A percentile compares a stretch with the other conserved stretches of the same genome.
Conservation (phyloP, 2,329 filamentous ascomycete genomes). For the Fusarium virguliforme region DNA sequence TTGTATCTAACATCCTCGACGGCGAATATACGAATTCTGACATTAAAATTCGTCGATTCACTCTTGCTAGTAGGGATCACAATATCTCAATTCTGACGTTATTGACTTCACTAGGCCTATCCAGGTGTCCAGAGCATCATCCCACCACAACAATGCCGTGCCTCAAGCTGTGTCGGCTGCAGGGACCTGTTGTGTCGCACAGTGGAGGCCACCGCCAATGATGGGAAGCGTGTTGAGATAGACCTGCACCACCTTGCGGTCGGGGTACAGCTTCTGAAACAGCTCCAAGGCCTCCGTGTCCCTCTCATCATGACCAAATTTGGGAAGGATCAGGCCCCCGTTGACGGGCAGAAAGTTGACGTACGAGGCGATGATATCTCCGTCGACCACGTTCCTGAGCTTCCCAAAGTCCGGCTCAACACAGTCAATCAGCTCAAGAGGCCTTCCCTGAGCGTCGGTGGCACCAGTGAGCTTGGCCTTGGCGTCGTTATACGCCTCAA, state of each 20-base stretch:
- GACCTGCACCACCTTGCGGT: conserved; percentile 10
- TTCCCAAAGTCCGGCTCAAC: background rate
- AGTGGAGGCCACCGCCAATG: conserved; percentile 26
- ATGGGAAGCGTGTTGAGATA: conserved; percentile 19
- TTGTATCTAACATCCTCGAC: background rate
- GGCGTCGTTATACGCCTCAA: conserved; percentile 4
- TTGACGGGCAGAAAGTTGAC: conserved; percentile 13
- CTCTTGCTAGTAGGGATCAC: background rate
- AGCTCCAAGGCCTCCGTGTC: background rate
- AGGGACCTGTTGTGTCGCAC: conserved; percentile 28
- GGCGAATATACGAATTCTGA: background rate
- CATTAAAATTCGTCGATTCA: background rate
- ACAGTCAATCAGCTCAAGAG: background rate
- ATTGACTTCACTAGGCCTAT: background rate
- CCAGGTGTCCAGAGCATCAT: background rate
- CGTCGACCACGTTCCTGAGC: conserved; percentile 6
- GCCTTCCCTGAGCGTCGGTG: background rate
- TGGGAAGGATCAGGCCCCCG: background rate
- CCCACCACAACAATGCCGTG: background rate
- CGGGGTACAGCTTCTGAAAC: conserved; percentile 10
- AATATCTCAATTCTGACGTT: background rate
- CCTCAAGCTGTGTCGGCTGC: background rate
- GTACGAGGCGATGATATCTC: conserved; percentile 14
- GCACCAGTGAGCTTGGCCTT: conserved; percentile 3
- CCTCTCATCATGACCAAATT: conserved; percentile 7